phyloP scores from a whole-genome alignment of 1,284 basidiomycete genomes.

The Athelia sp. region DNA sequence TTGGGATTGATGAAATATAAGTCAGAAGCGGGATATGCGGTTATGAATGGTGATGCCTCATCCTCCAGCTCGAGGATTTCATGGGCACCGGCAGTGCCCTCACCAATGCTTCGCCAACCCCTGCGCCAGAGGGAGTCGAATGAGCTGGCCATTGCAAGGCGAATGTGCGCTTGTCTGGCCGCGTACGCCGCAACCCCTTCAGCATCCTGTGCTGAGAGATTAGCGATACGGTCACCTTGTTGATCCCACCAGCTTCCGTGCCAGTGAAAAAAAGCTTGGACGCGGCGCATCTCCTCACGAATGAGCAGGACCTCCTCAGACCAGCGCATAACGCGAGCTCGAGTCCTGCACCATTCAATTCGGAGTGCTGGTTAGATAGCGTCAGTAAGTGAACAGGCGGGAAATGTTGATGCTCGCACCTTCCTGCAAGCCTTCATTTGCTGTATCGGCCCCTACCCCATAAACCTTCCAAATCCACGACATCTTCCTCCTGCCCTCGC shows the following conservation, averaged over 20 bases:
- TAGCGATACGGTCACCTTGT: background rate
- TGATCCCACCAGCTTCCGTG: conserved; percentile 14
- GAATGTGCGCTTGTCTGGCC: background rate
- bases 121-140: background rate
- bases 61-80: background rate
- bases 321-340: conserved; percentile 15
- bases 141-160: background rate
- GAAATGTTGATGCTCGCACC: background rate
- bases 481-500: background rate
- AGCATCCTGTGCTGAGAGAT: background rate
- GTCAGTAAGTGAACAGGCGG: background rate
- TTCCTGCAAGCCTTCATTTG: background rate
- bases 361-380: conserved; percentile 11
- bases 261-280: conserved; percentile 9
- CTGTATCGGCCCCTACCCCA: background rate
- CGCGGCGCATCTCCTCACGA: conserved; percentile 17
- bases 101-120: background rate
- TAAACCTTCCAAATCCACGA: conserved; percentile 1
- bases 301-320: conserved; percentile 14
- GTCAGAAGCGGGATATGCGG: too few species aligned
- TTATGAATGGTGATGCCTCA: background rate
- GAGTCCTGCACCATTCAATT: conserved; percentile 18
- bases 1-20: too few species aligned
- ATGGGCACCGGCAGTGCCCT: background rate
- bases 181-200: background rate